Conservation (phyloP, 192 early-diverging fungal species). For the Irineochytrium annulatum region DNA sequence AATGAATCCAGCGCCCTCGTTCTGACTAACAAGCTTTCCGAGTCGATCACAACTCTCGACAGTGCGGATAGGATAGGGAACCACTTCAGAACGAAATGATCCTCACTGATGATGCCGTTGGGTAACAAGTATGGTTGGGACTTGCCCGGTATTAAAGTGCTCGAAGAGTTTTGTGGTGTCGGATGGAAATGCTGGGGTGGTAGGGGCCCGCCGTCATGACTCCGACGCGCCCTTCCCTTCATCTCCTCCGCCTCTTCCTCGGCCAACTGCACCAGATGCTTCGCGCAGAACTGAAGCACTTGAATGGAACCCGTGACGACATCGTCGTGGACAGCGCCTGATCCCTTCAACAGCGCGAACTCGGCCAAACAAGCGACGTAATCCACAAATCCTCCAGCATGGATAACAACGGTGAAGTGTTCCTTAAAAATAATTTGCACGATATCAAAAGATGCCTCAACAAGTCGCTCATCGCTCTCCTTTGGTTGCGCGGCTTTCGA, state of each 20-base stretch:
- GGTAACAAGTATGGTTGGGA: constrained; percentile 36
- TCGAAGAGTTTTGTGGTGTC: background rate
- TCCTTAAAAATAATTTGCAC: constrained; percentile 57
- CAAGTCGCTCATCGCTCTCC: constrained; percentile 63
- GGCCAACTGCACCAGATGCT: constrained; percentile 32
- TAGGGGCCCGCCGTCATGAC: background rate
- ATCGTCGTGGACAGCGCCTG: constrained; percentile 36
- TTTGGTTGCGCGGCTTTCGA: constrained; percentile 70
- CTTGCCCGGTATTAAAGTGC: background rate
- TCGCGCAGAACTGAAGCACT: constrained; percentile 42
- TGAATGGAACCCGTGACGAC: constrained; percentile 44
- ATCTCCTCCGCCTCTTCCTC: constrained; percentile 24
- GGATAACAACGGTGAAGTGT: constrained; percentile 60
- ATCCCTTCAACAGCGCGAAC: constrained; percentile 39
- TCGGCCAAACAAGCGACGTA: constrained; percentile 47
- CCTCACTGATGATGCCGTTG: constrained; percentile 44
- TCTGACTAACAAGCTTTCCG: constrained; percentile 31
- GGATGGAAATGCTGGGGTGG: background rate
- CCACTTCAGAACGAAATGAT: constrained; percentile 56
- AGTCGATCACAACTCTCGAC: constrained; percentile 47
- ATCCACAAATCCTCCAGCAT: constrained; percentile 52
- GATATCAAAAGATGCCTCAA: constrained; percentile 71
- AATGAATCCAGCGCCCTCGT: constrained; percentile 42
- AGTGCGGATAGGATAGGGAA: constrained; percentile 54
- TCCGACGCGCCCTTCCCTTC: background rate